phyloP scores from a whole-genome alignment of 208 protist genomes.

The Leishmania arabica region DNA sequence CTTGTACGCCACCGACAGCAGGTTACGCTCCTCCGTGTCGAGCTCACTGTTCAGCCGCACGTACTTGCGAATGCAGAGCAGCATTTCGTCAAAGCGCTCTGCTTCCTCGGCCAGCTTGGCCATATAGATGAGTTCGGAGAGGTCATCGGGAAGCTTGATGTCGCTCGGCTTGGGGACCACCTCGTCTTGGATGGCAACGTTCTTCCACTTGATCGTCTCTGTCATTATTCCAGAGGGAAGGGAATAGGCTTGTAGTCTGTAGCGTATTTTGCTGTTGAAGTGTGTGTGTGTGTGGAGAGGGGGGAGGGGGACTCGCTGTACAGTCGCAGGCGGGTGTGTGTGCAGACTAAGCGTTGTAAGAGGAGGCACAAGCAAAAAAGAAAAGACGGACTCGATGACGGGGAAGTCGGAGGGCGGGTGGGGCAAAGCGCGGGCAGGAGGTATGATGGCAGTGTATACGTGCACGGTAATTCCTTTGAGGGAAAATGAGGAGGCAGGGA shows the following conservation, averaged over 20 bases:
- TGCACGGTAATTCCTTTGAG: not conserved
- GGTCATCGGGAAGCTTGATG: constrained; percentile 79
- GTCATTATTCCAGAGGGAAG: constrained; percentile 50
- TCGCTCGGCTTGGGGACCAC: constrained; percentile 80
- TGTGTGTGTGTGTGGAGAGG: not conserved
- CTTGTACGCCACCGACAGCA: constrained; percentile 99
- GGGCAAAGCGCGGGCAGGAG: not conserved
- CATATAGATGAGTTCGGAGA: constrained; percentile 94
- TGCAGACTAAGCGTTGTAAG: not conserved
- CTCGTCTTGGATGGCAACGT: constrained; percentile 71
- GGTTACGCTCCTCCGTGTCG: constrained; percentile 99
- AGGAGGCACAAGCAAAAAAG: not conserved
- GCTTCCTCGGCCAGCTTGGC: constrained; percentile 98
- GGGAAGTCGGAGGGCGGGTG: too few species aligned
- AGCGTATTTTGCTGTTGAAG: not conserved
- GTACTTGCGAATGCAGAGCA: constrained; percentile 97
- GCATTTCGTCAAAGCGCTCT: constrained; percentile 99
- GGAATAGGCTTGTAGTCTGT: not conserved
- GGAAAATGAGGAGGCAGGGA: not conserved
- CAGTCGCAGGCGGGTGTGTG: not conserved
- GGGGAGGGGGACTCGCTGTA: not conserved
- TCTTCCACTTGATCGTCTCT: constrained; percentile 84
- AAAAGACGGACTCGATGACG: not conserved
- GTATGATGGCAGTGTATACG: not conserved
- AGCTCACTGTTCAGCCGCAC: constrained; percentile 96